Evolutionary conservation across 192 early-diverging fungal genomes (phyloP), one percentile per base, ranked within the genome.

Genomic region (Mortierella claussenii): DNA sequence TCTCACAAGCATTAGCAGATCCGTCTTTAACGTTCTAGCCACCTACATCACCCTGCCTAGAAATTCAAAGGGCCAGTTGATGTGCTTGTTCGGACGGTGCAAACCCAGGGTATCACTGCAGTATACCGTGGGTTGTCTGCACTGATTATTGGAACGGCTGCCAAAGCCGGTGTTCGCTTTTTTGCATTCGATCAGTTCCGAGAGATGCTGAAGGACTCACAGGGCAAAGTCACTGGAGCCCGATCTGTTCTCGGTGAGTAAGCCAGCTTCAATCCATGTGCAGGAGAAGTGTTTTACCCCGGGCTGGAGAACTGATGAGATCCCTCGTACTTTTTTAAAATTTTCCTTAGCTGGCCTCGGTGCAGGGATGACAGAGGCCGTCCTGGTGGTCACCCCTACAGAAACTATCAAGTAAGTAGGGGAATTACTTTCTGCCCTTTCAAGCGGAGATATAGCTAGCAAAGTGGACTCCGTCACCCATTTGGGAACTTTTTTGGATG

Each of bases 81-180:
- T 75, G 93, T 92, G 47, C 78, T 92, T 12, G 68, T 80, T 10
- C 80, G 87, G n/a, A 97, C 95, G 2, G 80, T 96, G 1, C 66
- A 80, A 40, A 85, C 85, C 7, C 85, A 90, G 45, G 97, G 96
- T 7, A 50, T 95, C 45, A 54, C 79, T 10, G 92, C 90, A 0
- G 78, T 97, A 13, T 97, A 99, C 78, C 83, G 86, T 20, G 95
- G 96, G 12, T 86, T 97, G 4, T 90, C 93, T 47, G 94, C 97
- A 3, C 86, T 97, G 65, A 88, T 95, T 3, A 86, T 95, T 61
- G 97, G 97, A 13, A 97, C 91, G 48, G 93, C 96, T 4, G 88
- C 87, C 40, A 97, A 97, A 68, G 96, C 95, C 0, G 94, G 91
- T 13, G 93, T 97, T 2, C 89, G 95, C 2, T 99, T 99, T 69